These are phyloP conservation scores for Tricholoma sp. DNA, from an alignment of 768 basidiomycete species.

Conservation along the genomic window DNA sequence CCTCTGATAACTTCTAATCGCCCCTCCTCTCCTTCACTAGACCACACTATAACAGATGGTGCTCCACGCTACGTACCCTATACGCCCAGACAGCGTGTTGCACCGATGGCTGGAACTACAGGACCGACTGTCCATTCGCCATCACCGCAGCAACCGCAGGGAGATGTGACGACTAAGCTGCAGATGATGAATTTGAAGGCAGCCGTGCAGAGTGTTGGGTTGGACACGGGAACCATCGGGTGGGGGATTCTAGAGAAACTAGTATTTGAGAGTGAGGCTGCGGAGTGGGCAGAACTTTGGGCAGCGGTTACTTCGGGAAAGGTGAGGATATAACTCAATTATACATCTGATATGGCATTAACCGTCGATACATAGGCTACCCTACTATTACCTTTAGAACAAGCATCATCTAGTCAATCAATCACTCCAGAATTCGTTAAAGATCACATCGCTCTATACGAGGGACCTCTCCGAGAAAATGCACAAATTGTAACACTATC, in stretches of 20 bases:
- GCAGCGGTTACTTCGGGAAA: constrained; percentile 56
- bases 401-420: constrained; percentile 42
- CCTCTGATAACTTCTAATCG: constrained; percentile 51
- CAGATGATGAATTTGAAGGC: constrained; percentile 73
- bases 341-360: not conserved
- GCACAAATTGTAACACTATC: constrained; percentile 71
- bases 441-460: constrained; percentile 76
- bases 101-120: constrained; percentile 40
- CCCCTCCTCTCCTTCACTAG: constrained; percentile 24
- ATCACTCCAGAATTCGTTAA: constrained; percentile 72
- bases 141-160: constrained; percentile 42
- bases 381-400: constrained; percentile 71
- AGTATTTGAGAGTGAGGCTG: constrained; percentile 41
- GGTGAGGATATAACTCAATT: constrained; percentile 35
- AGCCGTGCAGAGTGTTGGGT: constrained; percentile 60
- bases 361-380: constrained; percentile 50
- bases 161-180: constrained; percentile 61
- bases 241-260: constrained; percentile 78
- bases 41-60: constrained; percentile 13
- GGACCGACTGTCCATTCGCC: constrained; percentile 45
- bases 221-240: constrained; percentile 61
- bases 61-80: constrained; percentile 66
- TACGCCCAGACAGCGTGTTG: constrained; percentile 63
- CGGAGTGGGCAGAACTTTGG: constrained; percentile 74
- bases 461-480: constrained; percentile 40